Conservation (phyloP, 2,329 filamentous ascomycete genomes). For the Cercospora nicotianae region DNA sequence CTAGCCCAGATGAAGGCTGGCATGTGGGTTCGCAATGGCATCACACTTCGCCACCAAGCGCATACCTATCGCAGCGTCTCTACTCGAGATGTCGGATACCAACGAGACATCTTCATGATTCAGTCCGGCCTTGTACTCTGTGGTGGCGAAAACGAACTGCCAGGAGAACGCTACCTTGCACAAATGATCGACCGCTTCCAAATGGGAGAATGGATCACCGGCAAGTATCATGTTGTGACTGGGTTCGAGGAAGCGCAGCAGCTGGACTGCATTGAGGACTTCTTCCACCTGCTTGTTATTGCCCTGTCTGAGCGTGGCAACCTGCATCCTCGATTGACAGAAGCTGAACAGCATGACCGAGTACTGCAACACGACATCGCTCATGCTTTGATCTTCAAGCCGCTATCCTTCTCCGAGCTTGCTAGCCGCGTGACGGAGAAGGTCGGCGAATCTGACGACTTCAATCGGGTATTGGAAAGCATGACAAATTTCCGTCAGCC, state of each 20-base stretch:
- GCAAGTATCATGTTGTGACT: conserved; percentile 70
- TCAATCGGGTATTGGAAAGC: conserved; percentile 77
- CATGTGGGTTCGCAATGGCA: conserved; percentile 98
- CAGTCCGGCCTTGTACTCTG: conserved; percentile 89
- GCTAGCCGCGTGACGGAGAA: conserved; percentile 83
- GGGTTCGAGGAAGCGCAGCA: conserved; percentile 85
- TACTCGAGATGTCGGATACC: conserved; percentile 88
- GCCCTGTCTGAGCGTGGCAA: conserved; percentile 85
- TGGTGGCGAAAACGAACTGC: conserved; percentile 63
- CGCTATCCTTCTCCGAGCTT: conserved; percentile 90
- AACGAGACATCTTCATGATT: conserved; percentile 89
- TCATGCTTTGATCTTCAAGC: conserved; percentile 94
- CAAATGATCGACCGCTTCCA: conserved; percentile 91
- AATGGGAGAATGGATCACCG: conserved; percentile 82
- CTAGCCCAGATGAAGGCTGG: conserved; percentile 96
- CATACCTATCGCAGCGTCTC: conserved; percentile 87
- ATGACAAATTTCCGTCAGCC: conserved; percentile 88
- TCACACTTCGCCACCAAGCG: conserved; percentile 93
- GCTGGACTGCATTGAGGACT: conserved; percentile 91
- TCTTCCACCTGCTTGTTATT: conserved; percentile 89
- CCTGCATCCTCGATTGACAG: conserved; percentile 67
- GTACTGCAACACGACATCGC: conserved; percentile 85
- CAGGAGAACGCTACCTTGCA: conserved; percentile 64
- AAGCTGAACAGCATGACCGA: conserved; percentile 62
- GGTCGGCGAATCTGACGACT: conserved; percentile 84